Evolutionary conservation across 2,329 filamentous ascomycete species (phyloP).

Genomic region (Chaetomium globosum): DNA sequence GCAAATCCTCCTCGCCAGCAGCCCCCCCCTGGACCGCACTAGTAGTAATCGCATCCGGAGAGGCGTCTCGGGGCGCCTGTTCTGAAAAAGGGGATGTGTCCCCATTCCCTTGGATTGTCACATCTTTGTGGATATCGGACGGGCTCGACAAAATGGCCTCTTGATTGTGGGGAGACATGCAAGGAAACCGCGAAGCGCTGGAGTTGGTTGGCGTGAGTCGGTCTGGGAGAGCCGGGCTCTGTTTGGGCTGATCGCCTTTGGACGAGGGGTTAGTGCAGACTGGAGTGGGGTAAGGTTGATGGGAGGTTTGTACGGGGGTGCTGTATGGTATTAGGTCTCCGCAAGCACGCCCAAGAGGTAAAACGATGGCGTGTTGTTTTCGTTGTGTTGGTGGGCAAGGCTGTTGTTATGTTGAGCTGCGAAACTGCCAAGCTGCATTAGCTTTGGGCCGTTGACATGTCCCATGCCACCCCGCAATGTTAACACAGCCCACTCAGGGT

Average conservation of each 20-base stretch:
- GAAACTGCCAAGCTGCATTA: too few relatives aligned
- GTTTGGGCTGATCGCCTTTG: background rate
- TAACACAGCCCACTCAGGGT: background rate
- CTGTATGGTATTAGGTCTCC: background rate
- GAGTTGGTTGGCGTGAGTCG: too few relatives aligned
- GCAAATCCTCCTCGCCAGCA: slow-evolving; percentile 22
- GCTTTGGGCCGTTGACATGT: background rate
- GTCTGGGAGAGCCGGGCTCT: background rate
- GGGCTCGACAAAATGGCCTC: slow-evolving; percentile 30
- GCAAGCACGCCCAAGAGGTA: background rate
- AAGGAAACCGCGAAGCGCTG: slow-evolving; percentile 19
- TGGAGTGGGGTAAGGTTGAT: background rate
- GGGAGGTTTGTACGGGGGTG: background rate
- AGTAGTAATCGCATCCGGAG: slow-evolving; percentile 7
- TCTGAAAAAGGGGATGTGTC: slow-evolving; percentile 23
- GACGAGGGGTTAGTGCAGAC: background rate
- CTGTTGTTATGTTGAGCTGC: background rate
- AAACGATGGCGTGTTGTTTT: background rate
- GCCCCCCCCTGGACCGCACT: slow-evolving; percentile 6
- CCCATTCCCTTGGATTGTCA: slow-evolving; percentile 10
- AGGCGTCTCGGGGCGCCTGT: background rate
- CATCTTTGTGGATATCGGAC: slow-evolving; percentile 30
- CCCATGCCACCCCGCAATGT: background rate
- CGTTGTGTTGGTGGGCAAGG: background rate
- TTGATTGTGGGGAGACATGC: slow-evolving; percentile 39